These are phyloP conservation scores for Poterioochromonas sp. DNA, from an alignment of 352 stramenopile genomes.

Conservation along the genomic window DNA sequence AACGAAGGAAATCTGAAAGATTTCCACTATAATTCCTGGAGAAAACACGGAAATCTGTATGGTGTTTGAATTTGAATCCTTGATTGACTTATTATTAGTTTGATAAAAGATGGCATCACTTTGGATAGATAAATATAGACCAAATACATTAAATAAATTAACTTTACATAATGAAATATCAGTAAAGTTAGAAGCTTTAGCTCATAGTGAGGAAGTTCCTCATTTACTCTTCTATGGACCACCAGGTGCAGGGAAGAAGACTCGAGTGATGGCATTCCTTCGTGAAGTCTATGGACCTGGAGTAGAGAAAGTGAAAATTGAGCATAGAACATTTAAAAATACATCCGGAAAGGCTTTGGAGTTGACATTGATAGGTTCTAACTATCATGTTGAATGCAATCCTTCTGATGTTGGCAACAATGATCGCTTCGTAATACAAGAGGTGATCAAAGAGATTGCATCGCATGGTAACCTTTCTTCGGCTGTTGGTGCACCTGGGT, in stretches of 20 bases:
- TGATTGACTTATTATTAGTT: too few relatives aligned
- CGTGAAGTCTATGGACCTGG: slow-evolving; percentile 86
- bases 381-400: slow-evolving; percentile 99
- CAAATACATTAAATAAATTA: slow-evolving; percentile 73
- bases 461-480: slow-evolving; percentile 12
- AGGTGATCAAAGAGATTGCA: slow-evolving; percentile 99
- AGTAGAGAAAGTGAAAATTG: slow-evolving; percentile 67
- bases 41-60: too few relatives aligned
- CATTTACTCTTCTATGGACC: slow-evolving; percentile 98
- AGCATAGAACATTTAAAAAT: slow-evolving; percentile 84
- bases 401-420: slow-evolving; percentile 89
- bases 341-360: slow-evolving; percentile 83
- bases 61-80: too few relatives aligned
- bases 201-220: slow-evolving; percentile 62
- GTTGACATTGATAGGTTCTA: slow-evolving; percentile 91
- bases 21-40: too few relatives aligned
- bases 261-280: slow-evolving; percentile 88
- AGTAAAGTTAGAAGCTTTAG: neutral
- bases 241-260: slow-evolving; percentile 95
- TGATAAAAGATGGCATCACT: slow-evolving; percentile 51
- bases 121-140: slow-evolving; percentile 97
- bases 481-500: neutral
- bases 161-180: slow-evolving; percentile 87
- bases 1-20: too few relatives aligned
- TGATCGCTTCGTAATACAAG: slow-evolving; percentile 91